Percentiles rank a stretch among this genome's conserved stretches.
phyloP scores from a whole-genome alignment of 768 basidiomycete genomes.

The Rhodotorula sphaerocarpa region DNA sequence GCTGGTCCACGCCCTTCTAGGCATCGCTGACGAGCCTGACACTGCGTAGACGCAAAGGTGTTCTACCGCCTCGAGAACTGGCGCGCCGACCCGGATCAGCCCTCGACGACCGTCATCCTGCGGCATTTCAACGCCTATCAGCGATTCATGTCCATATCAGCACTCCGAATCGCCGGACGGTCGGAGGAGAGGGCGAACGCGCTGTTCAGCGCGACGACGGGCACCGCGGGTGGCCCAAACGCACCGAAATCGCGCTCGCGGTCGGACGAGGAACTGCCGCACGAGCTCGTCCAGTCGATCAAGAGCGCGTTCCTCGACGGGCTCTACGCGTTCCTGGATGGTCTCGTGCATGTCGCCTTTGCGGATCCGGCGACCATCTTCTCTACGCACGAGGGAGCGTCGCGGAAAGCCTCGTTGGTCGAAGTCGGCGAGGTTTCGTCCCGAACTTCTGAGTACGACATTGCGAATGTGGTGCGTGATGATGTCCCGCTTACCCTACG shows the following conservation, averaged over 20 bases:
- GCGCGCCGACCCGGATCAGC: conserved; percentile 55
- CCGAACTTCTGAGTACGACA: conserved; percentile 33
- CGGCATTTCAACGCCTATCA: conserved; percentile 73
- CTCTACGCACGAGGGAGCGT: neutral
- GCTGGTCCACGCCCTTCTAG: no score
- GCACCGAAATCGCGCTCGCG: conserved; percentile 14
- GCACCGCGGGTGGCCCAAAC: neutral
- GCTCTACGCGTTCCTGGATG: conserved; percentile 76
- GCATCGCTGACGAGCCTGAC: neutral
- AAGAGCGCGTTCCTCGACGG: conserved; percentile 77
- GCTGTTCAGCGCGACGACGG: conserved; percentile 42
- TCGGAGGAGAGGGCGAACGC: conserved; percentile 51
- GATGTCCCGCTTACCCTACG: neutral
- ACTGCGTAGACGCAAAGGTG: conserved; percentile 60
- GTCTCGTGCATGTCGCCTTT: conserved; percentile 68
- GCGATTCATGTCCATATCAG: conserved; percentile 61
- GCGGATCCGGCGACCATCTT: conserved; percentile 40
- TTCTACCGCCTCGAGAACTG: conserved; percentile 85
- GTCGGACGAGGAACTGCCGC: conserved; percentile 47
- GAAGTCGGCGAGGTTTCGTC: conserved; percentile 25
- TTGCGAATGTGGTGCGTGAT: conserved; percentile 34
- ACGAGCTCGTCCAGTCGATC: conserved; percentile 63
- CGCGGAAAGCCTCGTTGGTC: neutral
- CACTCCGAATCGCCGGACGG: conserved; percentile 73
- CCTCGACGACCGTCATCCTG: conserved; percentile 65